phyloP scores from a whole-genome alignment of 2,329 filamentous ascomycete species.

The Neonectria sp. region DNA sequence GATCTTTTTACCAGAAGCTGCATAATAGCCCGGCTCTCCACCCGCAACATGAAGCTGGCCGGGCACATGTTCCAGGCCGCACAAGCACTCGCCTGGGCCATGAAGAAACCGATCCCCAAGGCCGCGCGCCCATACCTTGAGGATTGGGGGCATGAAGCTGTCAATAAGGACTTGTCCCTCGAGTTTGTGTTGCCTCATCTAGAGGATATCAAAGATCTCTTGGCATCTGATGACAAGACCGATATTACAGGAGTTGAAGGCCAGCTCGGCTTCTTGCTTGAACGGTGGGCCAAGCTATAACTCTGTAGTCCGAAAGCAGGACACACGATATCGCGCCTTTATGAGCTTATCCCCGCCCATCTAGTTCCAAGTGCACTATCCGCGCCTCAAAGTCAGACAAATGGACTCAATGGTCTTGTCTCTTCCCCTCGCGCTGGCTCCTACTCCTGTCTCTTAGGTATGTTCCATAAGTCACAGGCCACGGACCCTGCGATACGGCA shows the following conservation, averaged over 20 bases:
- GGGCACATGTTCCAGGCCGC: constrained; percentile 1
- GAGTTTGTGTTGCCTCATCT: background rate
- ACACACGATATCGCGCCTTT: too few species aligned
- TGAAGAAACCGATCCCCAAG: constrained; percentile 2
- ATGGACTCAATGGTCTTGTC: too few species aligned
- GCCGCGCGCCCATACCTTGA: constrained; percentile 2
- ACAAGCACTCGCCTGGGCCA: background rate
- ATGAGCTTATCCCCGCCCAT: too few species aligned
- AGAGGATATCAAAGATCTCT: background rate
- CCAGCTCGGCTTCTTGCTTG: background rate
- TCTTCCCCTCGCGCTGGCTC: too few species aligned
- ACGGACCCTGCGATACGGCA: too few species aligned
- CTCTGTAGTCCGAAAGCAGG: background rate
- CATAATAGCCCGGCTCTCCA: background rate
- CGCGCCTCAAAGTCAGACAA: too few species aligned
- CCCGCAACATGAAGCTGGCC: constrained; percentile 1
- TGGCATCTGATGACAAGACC: background rate
- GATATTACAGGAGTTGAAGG: background rate
- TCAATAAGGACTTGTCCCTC: background rate
- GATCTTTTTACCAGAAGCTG: background rate
- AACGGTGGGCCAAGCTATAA: background rate
- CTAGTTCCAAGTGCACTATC: too few species aligned
- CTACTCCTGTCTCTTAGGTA: too few species aligned
- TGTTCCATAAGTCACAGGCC: too few species aligned
- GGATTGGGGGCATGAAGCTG: background rate